Percentiles rank a stretch among this genome's conserved stretches.
Evolutionary conservation across 306 rosid species (phyloP).

Genomic region (Lathyrus tuberosus): DNA sequence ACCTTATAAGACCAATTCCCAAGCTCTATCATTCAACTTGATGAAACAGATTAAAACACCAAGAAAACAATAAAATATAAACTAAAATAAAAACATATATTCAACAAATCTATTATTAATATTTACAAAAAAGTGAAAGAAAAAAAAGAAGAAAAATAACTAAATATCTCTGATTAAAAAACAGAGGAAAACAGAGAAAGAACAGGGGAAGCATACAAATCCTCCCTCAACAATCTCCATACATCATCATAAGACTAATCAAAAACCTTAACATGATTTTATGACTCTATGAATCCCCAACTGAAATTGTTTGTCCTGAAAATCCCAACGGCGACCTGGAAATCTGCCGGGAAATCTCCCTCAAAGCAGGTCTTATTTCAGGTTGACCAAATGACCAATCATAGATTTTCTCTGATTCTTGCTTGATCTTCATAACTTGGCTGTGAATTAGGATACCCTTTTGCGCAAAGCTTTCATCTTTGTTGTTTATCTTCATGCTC

Average conservation of each 20-base stretch:
- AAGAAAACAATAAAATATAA: background rate
- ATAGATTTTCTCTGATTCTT: slow-evolving; percentile 61
- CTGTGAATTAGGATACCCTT: slow-evolving; percentile 62
- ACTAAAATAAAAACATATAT: background rate
- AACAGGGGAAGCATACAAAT: slow-evolving; percentile 39
- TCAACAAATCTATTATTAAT: slow-evolving; percentile 28
- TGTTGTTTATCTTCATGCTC: slow-evolving; percentile 51
- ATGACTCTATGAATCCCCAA: slow-evolving; percentile 55
- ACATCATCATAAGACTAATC: slow-evolving; percentile 20
- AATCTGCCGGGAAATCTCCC: slow-evolving; percentile 57
- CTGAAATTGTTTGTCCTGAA: slow-evolving; percentile 57
- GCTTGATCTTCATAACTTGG: slow-evolving; percentile 80
- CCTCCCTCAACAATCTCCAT: slow-evolving; percentile 38
- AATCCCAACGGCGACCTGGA: slow-evolving; percentile 83
- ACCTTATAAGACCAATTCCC: slow-evolving; percentile 9
- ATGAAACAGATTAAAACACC: background rate
- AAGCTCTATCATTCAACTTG: slow-evolving; percentile 1
- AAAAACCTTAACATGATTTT: slow-evolving; percentile 15
- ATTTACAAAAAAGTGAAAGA: slow-evolving; percentile 47
- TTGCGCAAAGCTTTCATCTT: slow-evolving; percentile 31
- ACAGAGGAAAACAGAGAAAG: slow-evolving; percentile 44
- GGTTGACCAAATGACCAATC: slow-evolving; percentile 64
- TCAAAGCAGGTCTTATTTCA: slow-evolving; percentile 57
- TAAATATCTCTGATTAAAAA: slow-evolving; percentile 31
- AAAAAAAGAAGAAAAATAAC: slow-evolving; percentile 21